A percentile compares a stretch with the other conserved stretches of the same genome.
These are phyloP conservation scores for Rhizoclosmatium globosum DNA, from an alignment of 192 early-diverging fungal species.

Conservation along the genomic window DNA sequence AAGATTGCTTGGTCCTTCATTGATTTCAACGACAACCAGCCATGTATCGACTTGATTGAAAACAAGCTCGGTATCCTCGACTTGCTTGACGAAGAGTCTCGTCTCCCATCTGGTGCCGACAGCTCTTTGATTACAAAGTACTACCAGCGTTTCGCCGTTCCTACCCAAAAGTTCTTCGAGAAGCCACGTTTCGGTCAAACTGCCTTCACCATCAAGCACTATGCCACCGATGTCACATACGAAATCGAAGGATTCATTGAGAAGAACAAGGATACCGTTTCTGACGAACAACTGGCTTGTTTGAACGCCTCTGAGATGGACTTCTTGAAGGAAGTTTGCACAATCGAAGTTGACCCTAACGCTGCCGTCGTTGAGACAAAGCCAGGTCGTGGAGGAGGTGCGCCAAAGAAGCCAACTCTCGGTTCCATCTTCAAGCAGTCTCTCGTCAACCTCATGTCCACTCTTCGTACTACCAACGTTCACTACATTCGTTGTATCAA, in stretches of 20 bases:
- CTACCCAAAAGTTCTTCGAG: constrained; percentile 79
- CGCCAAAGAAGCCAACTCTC: constrained; percentile 81
- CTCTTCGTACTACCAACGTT: constrained; percentile 85
- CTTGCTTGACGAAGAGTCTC: constrained; percentile 93
- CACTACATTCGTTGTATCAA: constrained; percentile 97
- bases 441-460: constrained; percentile 85
- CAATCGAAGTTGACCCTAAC: constrained; percentile 77
- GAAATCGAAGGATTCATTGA: constrained; percentile 95
- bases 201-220: constrained; percentile 94
- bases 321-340: constrained; percentile 77
- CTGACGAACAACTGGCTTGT: constrained; percentile 79
- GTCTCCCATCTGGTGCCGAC: constrained; percentile 89
- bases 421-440: constrained; percentile 86
- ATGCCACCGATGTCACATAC: constrained; percentile 93
- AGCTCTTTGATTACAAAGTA: constrained; percentile 86
- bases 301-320: constrained; percentile 74
- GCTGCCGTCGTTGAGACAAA: constrained; percentile 19
- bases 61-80: constrained; percentile 92
- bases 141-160: constrained; percentile 80
- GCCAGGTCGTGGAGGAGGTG: constrained; percentile 48
- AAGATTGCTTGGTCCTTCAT: constrained; percentile 98
- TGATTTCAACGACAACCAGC: constrained; percentile 98
- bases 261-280: constrained; percentile 98
- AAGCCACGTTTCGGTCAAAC: constrained; percentile 90
- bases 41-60: constrained; percentile 98